phyloP scores from a whole-genome alignment of 106 monocot genomes.

The Dendrobium officinale region DNA sequence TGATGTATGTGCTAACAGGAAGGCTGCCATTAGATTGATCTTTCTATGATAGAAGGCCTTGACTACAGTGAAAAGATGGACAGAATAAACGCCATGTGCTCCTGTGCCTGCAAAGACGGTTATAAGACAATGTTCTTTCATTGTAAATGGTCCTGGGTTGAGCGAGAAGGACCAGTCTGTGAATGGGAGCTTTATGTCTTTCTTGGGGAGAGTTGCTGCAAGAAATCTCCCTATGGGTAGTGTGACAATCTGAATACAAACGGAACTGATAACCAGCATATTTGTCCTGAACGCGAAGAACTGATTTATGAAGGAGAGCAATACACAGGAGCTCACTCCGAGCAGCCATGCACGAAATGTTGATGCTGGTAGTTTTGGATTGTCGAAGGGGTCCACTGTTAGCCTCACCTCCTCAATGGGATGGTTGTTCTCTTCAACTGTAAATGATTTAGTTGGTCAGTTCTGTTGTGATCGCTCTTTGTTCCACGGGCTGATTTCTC shows the following conservation, averaged over 20 bases:
- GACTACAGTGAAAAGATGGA: constrained; percentile 16
- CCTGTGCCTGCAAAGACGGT: constrained; percentile 10
- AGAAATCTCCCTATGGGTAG: constrained; percentile 19
- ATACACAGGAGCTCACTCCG: constrained; percentile 7
- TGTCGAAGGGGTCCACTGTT: constrained; percentile 8
- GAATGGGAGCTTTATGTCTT: constrained; percentile 2
- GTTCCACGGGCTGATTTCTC: no score
- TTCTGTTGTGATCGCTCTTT: no score
- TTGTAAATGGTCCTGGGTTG: constrained; percentile 20
- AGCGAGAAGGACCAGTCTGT: constrained; percentile 8
- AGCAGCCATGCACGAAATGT: constrained; percentile 18
- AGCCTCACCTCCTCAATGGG: constrained; percentile 23
- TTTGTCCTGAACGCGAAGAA: constrained; percentile 12
- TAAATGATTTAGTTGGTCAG: not conserved
- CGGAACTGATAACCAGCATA: not conserved
- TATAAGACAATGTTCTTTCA: constrained; percentile 26
- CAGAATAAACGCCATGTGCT: not conserved
- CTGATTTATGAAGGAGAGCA: constrained; percentile 15
- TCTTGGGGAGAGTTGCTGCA: constrained; percentile 12
- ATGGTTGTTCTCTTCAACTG: constrained; percentile 11
- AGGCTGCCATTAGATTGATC: constrained; percentile 12
- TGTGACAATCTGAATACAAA: constrained; percentile 12
- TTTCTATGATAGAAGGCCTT: constrained; percentile 19
- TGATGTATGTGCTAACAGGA: constrained; percentile 11
- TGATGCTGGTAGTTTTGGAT: constrained; percentile 3